Evolutionary conservation across 2,329 filamentous ascomycete species (phyloP), one percentile per base, ranked within the genome.

Genomic region (Pyrenophora teres): DNA sequence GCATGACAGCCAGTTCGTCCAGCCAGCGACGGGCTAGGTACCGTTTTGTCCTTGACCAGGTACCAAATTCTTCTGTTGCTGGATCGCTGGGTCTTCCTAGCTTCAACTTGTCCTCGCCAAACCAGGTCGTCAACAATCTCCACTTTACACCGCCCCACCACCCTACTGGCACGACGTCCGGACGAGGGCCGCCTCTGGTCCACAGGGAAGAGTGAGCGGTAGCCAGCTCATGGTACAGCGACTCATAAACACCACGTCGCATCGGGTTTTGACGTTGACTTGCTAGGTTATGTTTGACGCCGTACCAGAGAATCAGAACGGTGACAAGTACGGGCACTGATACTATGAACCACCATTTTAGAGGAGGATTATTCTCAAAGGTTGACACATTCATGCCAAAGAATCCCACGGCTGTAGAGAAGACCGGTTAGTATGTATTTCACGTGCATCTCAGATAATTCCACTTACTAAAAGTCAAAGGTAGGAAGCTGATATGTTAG

Each of bases 361-460:
- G 21, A 12, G 53, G 38, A 33, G 62, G 50, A 45, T 63, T 47
- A 21, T 56, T 36, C 23, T 40, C 41, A 48, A 82, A 80, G 1
- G 72, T 72, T 53, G 77, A 71, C 13, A 82, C 79, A 57, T 82
- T 81, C 79, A 81, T 81, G 36, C 78, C 78, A 54, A 79, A 80
- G 62, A 80, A 77, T 9, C 76, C 76, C 3, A 71, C 72, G 12
- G 80, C 73, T 0, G 79, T 82, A 82, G 65, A 0, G 80, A 83
- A 68, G 35, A 49, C 3, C 6, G 5, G 19, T 52, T n/a, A 47
- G 43, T 21, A 30, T 39, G 7, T 10, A 3, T 30, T 9, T 25
- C 23, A 25, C 4, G 8, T 9, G 8, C 23, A 25, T 25, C 23
- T 25, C 8, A 9, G 8, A 25, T 36, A 36, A 2, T 13, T 36